phyloP scores from a whole-genome alignment of 176 grass and related monocot species.

The Cocos nucifera region DNA sequence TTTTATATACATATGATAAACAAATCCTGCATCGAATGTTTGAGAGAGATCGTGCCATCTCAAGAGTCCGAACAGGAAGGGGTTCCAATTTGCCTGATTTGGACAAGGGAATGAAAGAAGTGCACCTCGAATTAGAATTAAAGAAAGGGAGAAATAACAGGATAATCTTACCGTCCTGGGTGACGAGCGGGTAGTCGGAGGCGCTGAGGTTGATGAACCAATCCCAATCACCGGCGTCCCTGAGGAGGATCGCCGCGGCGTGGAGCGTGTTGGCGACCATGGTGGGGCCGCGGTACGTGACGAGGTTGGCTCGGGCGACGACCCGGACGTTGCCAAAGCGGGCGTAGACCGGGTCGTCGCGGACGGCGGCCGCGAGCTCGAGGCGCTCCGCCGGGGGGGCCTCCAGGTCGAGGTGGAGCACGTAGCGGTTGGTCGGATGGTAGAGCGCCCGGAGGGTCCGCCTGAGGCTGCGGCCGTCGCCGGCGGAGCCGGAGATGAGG shows the following conservation, averaged over 20 bases:
- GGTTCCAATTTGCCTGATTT: too few relatives aligned
- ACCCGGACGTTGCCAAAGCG: slow-evolving; percentile 14
- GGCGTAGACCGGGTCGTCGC: slow-evolving; percentile 5
- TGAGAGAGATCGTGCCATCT: too few relatives aligned
- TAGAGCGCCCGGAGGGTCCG: slow-evolving; percentile 17
- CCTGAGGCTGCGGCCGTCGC: slow-evolving; percentile 6
- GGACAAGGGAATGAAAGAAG: too few relatives aligned
- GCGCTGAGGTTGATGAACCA: slow-evolving; percentile 26
- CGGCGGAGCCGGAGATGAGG: slow-evolving; percentile 15
- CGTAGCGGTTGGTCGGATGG: slow-evolving; percentile 15
- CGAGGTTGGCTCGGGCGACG: slow-evolving; percentile 8
- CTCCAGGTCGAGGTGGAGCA: slow-evolving; percentile 18
- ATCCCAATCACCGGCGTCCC: slow-evolving; percentile 13
- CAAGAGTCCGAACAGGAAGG: too few relatives aligned
- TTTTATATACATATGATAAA: too few relatives aligned
- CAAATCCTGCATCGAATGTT: too few relatives aligned
- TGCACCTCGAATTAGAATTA: too few relatives aligned
- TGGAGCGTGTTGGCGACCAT: slow-evolving; percentile 24
- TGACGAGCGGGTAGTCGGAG: slow-evolving; percentile 22
- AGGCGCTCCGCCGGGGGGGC: slow-evolving; percentile 10
- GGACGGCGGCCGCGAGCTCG: slow-evolving; percentile 3
- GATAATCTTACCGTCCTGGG: slow-evolving; percentile 13
- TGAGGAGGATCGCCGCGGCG: slow-evolving; percentile 16
- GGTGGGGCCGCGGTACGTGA: slow-evolving; percentile 19
- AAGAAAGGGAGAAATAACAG: background rate